Evolutionary conservation across 306 rosid species (phyloP), one percentile per base, ranked within the genome.

Genomic region (Bauhinia variegata): DNA sequence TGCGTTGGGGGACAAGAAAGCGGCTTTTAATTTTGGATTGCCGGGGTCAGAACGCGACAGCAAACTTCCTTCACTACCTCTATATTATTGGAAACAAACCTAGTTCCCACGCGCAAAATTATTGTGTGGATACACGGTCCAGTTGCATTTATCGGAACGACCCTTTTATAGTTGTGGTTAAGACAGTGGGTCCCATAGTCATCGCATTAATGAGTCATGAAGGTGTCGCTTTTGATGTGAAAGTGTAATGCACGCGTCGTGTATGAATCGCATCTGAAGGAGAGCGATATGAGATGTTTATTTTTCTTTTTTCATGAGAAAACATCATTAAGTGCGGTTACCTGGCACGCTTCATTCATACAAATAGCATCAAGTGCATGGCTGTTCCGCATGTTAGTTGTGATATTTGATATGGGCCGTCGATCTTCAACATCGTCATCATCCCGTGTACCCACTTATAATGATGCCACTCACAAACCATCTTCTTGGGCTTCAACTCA

Each of bases 1-100:
- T 73, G 79, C 67, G 77, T 44, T 37, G 72, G 88, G 88, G 73
- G 83, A 83, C 88, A 86, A 74, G 82, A 83, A 81, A 83, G 80
- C 68, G 78, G 68, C 80, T 80, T 86, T 81, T 76, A 50, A 38
- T 76, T 83, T 75, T 67, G 66, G 70, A 16, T 61, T 81, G 85
- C 74, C 83, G 75, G 83, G 36, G 74, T 69, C 68, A 47, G 72
- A 75, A 13, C 55, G 74, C 65, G 69, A 71, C 82, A 77, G 28
- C 1, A 57, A 55, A 74, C 75, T 4, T 32, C 67, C 51, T 17
- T 74, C 72, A 18, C 70, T 44, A 0, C 37, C 18, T 54, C n/a
- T 31, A 13, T 13, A n/a, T n/a, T 18, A 23, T n/a, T 32, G 32
- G 42, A n/a, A n/a, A n/a, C n/a, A n/a, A n/a, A 31, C 12, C 54